Evolutionary conservation across 768 basidiomycete genomes (phyloP).

Genomic region (Terana coerulea): DNA sequence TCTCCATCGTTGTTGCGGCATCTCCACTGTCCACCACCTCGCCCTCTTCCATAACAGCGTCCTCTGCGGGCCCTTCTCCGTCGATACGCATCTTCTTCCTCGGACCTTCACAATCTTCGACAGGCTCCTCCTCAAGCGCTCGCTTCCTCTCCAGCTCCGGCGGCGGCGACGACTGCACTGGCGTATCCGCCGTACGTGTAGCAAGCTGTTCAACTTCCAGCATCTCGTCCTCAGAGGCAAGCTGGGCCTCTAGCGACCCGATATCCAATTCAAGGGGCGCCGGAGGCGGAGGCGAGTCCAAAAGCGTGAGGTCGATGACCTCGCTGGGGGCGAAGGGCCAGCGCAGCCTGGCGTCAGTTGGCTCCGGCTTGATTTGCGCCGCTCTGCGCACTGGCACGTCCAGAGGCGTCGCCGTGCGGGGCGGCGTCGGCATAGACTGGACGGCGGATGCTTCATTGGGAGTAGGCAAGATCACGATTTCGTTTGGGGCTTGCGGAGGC

Average conservation of each 20-base stretch:
- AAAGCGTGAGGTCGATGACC: background rate
- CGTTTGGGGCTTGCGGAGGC: too few species aligned
- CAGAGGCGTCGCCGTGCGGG: constrained; percentile 3
- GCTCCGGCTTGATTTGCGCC: background rate
- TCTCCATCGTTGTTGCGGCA: too few species aligned
- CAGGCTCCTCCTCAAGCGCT: background rate
- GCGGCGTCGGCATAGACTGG: background rate
- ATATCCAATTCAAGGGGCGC: background rate
- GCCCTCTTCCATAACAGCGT: background rate
- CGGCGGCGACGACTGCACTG: background rate
- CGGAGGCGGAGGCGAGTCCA: background rate
- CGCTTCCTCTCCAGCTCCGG: background rate
- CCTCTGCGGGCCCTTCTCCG: too few species aligned
- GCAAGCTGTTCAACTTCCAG: background rate
- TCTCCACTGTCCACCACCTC: too few species aligned
- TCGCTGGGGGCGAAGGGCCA: background rate
- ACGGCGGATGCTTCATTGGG: background rate
- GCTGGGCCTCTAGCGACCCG: background rate
- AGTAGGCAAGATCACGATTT: too few species aligned
- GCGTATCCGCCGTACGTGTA: background rate
- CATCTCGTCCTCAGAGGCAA: background rate
- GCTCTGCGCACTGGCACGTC: too few species aligned
- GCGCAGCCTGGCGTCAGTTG: background rate
- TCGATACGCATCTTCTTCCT: constrained; percentile 3
- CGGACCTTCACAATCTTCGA: background rate